Base-by-base conservation (phyloP, 345 rosid genomes). In the Moricandia moricandioides region DNA sequence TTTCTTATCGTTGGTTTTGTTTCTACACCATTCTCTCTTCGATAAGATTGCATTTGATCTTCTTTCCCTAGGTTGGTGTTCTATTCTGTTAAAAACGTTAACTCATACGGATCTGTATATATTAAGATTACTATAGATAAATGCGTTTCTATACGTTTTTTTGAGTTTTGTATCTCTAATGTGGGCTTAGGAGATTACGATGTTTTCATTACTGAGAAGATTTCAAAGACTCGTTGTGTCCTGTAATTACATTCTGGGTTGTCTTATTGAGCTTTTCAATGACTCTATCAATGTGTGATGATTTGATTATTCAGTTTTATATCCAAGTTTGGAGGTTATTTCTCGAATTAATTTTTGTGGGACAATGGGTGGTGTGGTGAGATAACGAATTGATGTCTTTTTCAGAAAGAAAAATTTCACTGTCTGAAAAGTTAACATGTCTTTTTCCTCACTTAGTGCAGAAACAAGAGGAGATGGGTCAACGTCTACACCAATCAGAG, bases 401-500 rank as follows among this genome's bases (percentile, higher is more conserved):
- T 24, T 72, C 59, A 60, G 72, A 67, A 65, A 51, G 9, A 11
- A 39, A 39, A 39, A 49, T 18, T 52, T 78, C 58, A 72, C 26
- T 67, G 66, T 72, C 73, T 67, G 31, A 61, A 68, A 70, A 76
- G 69, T 59, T 66, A 55, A 40, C 64, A 54, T 33, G 78, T 73
- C 81, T 4, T 43, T 73, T 67, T 73, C 78, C 24, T 67, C 78
- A 78, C 73, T 67, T 78, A 73, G 78, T 73, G 81, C 81, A 78
- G 78, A 72, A 72, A 78, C 72, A 40, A 72, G 81, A 72, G 70
- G 69, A 62, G 81, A 78, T 78, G 81, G 77, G 74, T 52, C 65
- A 4, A 33, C 31, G 73, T 68, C 35, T 68, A 61, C 61, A 78
- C 62, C 70, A 52, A 31, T 43, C 70, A 39, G 37, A 73, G 74